phyloP scores from a whole-genome alignment of 805 yeast genomes.

The Ogataea nakhonphanomensis region DNA sequence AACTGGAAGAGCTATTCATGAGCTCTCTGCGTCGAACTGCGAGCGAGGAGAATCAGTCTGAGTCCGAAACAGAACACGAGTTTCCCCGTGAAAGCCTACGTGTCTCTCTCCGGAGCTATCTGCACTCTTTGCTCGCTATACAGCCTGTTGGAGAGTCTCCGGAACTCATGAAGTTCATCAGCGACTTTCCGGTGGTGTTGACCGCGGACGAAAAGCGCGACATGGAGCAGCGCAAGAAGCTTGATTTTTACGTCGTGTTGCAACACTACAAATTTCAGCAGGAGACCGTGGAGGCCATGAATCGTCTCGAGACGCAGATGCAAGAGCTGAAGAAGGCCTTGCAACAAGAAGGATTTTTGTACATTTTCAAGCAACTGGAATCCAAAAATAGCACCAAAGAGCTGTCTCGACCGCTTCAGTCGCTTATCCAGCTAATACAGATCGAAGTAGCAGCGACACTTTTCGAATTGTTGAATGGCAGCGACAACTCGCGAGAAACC shows the following conservation, averaged over 20 bases:
- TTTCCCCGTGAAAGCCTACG: slow-evolving; percentile 75
- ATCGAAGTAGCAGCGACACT: slow-evolving; percentile 82
- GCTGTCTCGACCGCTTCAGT: slow-evolving; percentile 61
- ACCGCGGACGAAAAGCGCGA: slow-evolving; percentile 49
- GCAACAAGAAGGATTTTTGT: slow-evolving; percentile 46
- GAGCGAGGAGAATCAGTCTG: slow-evolving; percentile 8
- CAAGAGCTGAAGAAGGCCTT: slow-evolving; percentile 36
- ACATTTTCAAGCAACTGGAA: slow-evolving; percentile 66
- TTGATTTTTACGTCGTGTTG: slow-evolving; percentile 55
- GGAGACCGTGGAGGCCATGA: slow-evolving; percentile 37
- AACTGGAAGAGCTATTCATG: slow-evolving; percentile 22
- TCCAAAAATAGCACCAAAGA: slow-evolving; percentile 47
- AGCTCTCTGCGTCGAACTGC: slow-evolving; percentile 14
- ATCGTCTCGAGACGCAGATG: slow-evolving; percentile 36
- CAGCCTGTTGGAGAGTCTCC: slow-evolving; percentile 54
- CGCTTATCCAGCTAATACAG: slow-evolving; percentile 78
- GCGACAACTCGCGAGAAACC: slow-evolving; percentile 75
- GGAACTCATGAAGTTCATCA: slow-evolving; percentile 52
- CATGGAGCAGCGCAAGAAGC: slow-evolving; percentile 49
- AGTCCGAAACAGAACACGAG: slow-evolving; percentile 13
- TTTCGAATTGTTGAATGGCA: slow-evolving; percentile 75
- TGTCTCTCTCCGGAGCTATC: slow-evolving; percentile 71
- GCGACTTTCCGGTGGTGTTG: slow-evolving; percentile 38
- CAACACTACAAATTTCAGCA: slow-evolving; percentile 72
- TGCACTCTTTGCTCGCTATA: slow-evolving; percentile 49